These are phyloP conservation scores for Paspalum notatum DNA, from an alignment of 176 grass and related monocot genomes.

Conservation along the genomic window DNA sequence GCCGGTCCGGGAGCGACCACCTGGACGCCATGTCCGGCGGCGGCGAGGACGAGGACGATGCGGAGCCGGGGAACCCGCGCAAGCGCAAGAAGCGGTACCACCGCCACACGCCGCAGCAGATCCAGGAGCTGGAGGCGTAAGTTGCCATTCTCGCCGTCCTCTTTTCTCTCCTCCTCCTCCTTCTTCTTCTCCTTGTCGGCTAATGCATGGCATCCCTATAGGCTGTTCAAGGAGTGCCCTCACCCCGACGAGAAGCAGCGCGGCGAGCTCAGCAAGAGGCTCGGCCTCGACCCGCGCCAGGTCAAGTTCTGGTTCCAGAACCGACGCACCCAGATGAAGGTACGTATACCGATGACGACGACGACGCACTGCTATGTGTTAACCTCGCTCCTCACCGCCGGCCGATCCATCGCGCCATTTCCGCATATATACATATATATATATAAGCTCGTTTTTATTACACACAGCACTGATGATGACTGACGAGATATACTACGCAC, in stretches of 20 bases:
- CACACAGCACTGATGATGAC: no score
- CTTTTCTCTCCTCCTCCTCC: no score
- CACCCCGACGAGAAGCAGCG: slow-evolving; percentile 98
- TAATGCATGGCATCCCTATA: slow-evolving; percentile 49
- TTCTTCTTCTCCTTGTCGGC: slow-evolving; percentile 26
- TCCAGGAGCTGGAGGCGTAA: slow-evolving; percentile 97
- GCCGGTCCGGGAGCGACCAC: slow-evolving; percentile 86
- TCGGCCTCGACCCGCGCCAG: slow-evolving; percentile 84
- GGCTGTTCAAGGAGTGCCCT: slow-evolving; percentile 99
- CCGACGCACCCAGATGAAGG: slow-evolving; percentile 96
- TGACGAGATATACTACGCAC: no score
- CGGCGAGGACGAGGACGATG: slow-evolving; percentile 62
- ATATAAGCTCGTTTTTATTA: no score
- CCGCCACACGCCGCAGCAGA: slow-evolving; percentile 97
- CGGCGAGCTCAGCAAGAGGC: slow-evolving; percentile 76
- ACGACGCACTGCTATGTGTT: no score
- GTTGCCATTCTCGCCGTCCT: no score
- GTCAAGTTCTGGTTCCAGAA: slow-evolving; percentile 99
- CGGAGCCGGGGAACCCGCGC: slow-evolving; percentile 66
- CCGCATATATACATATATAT: no score
- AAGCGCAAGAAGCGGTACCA: slow-evolving; percentile 95
- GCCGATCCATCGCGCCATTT: neutral
- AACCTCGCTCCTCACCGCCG: neutral
- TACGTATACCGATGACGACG: slow-evolving; percentile 23
- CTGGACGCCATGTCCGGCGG: slow-evolving; percentile 67